Evolutionary conservation across 2,329 filamentous ascomycete species (phyloP).

Genomic region (Ilyonectria robusta): DNA sequence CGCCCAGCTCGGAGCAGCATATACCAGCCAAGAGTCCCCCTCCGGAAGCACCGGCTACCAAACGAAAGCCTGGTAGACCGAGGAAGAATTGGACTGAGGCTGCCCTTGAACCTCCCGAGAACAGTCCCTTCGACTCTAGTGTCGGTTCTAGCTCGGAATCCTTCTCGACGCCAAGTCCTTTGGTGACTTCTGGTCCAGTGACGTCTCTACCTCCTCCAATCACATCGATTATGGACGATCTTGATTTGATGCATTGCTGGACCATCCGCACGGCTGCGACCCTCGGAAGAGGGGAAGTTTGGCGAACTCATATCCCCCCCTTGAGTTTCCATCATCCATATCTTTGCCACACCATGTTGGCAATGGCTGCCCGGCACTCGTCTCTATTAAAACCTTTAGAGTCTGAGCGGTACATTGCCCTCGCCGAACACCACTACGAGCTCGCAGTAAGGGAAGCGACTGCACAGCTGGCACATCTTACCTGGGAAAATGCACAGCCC

Average conservation of each 20-base stretch:
- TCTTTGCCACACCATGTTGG: slow-evolving; percentile 4
- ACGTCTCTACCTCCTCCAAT: not conserved
- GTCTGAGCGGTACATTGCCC: not conserved
- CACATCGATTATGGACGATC: not conserved
- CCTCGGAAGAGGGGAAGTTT: not conserved
- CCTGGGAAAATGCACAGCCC: not conserved
- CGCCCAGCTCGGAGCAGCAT: not conserved
- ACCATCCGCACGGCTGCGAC: not conserved
- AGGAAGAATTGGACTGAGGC: not conserved
- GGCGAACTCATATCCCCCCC: not conserved
- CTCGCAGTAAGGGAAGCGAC: slow-evolving; percentile 10
- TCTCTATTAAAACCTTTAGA: not conserved
- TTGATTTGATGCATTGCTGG: slow-evolving; percentile 12
- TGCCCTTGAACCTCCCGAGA: not conserved
- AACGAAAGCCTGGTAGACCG: not conserved
- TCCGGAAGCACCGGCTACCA: not conserved
- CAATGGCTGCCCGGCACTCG: slow-evolving; percentile 7
- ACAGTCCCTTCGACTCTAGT: not conserved
- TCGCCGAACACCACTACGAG: slow-evolving; percentile 12
- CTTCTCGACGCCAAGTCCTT: not conserved
- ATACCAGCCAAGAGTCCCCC: not conserved
- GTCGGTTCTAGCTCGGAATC: not conserved
- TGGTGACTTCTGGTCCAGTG: too few relatives aligned
- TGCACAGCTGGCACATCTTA: not conserved
- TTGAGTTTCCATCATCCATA: not conserved